Base-by-base conservation (phyloP, 768 basidiomycete genomes). In the Suillus cothurnatus region DNA sequence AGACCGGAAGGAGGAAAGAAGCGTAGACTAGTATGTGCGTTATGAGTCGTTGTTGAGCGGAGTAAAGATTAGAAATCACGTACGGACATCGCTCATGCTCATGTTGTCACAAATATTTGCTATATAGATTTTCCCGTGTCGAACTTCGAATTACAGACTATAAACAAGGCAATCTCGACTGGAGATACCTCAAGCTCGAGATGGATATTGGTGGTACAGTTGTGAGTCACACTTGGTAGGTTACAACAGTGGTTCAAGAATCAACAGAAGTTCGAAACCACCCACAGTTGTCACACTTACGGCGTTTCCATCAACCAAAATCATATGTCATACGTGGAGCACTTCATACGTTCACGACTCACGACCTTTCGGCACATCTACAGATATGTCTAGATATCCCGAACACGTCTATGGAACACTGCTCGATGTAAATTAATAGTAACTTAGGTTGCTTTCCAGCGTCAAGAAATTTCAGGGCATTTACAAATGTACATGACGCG, bases 1-100 rank as follows among this genome's bases (percentile, higher is more conserved):
- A 74, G 0, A 64, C 11, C 1, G 67, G 65, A 1, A 73, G 0
- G 2, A 71, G 60, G 4, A 73, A 32, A 39, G 67, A 14, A 14
- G 28, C 50, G 23, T 49, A 63, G 8, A 70, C 71, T 69, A n/a
- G n/a, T n/a, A 6, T 21, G 21, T 21, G 36, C 6, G 47, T 34
- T 36, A 3, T 50, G 23, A 47, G 38, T 45, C 52, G 60, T 38
- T 43, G n/a, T 28, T 21, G 58, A 21, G 26, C 26, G 39, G 58
- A 21, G 53, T 55, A 59, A 41, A 39, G 23, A 38, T 41, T 41
- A 39, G 8, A 26, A 55, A 41, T 59, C 58, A 59, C 58, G 58
- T 59, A 59, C 58, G 11, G 41, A 28, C 26, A 9, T 41, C 58
- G 26, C 26, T 19, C 58, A 39, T 26, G 26, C 4, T 59, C 58